These are phyloP conservation scores for Nidularia pulvinata DNA, from an alignment of 768 basidiomycete genomes.

Conservation along the genomic window DNA sequence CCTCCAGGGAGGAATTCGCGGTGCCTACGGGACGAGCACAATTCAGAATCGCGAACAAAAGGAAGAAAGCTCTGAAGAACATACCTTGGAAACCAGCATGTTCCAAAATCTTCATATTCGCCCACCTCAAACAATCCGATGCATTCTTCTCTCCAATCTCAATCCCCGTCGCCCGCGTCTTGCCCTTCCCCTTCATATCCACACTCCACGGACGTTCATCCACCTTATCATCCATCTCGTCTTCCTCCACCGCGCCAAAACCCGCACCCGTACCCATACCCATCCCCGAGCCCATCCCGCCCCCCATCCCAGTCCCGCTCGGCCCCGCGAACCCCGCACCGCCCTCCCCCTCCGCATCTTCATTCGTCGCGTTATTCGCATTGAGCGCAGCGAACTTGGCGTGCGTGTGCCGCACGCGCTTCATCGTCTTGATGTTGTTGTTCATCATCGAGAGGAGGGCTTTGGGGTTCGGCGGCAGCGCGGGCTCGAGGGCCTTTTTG, in stretches of 20 bases:
- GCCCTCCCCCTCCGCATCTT: conserved; percentile 35
- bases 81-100: conserved; percentile 92
- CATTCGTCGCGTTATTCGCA: conserved; percentile 22
- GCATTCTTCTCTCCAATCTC: conserved; percentile 66
- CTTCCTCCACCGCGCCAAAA: conserved; percentile 25
- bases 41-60: background rate
- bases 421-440: conserved; percentile 73
- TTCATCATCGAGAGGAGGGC: conserved; percentile 74
- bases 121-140: conserved; percentile 68
- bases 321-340: conserved; percentile 23
- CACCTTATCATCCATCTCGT: conserved; percentile 40
- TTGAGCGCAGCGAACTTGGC: conserved; percentile 65
- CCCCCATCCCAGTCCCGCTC: conserved; percentile 10
- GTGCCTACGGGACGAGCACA: conserved; percentile 48
- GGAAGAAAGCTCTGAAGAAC: conserved; percentile 16
- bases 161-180: conserved; percentile 24
- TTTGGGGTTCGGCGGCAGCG: conserved; percentile 23
- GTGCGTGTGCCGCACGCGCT: conserved; percentile 72
- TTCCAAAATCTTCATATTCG: conserved; percentile 76
- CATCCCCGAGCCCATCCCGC: conserved; percentile 3
- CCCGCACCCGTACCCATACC: conserved; percentile 14
- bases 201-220: conserved; percentile 64
- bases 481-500: conserved; percentile 2
- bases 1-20: conserved; percentile 75
- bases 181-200: conserved; percentile 15